A percentile compares a stretch with the other conserved stretches of the same genome.
phyloP scores from a whole-genome alignment of 169 alveolate genomes.

The Plasmodium coatneyi region DNA sequence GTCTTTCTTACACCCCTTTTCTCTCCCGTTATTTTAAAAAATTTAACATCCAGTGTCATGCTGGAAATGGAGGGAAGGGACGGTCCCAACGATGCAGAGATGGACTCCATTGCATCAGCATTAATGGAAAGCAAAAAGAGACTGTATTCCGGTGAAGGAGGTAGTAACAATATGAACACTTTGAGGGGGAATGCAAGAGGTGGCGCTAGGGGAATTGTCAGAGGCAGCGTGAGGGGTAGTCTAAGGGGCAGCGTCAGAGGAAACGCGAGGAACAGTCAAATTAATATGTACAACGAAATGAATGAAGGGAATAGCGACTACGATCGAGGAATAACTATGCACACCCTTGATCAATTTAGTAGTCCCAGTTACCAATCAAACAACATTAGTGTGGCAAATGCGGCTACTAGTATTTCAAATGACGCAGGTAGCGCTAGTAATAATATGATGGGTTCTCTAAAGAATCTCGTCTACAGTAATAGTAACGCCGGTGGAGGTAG shows the following conservation, averaged over 20 bases:
- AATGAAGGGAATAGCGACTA: neutral
- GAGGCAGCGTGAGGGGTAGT: neutral
- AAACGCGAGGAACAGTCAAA: neutral
- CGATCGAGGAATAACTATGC: neutral
- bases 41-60: neutral
- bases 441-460: neutral
- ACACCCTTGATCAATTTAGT: neutral
- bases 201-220: neutral
- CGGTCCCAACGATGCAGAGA: conserved; percentile 11
- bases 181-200: neutral
- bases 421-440: neutral
- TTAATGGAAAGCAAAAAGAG: neutral
- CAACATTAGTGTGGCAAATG: neutral
- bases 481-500: neutral
- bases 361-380: neutral
- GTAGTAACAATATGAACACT: conserved; percentile 4
- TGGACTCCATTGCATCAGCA: conserved; percentile 15
- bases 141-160: neutral
- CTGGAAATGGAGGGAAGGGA: conserved; percentile 30
- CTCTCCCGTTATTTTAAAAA: neutral
- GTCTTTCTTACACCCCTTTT: neutral
- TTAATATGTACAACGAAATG: neutral
- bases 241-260: neutral
- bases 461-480: neutral
- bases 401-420: neutral